These are phyloP conservation scores for Candida xyloterini DNA, from an alignment of 805 yeast genomes.

Conservation along the genomic window DNA sequence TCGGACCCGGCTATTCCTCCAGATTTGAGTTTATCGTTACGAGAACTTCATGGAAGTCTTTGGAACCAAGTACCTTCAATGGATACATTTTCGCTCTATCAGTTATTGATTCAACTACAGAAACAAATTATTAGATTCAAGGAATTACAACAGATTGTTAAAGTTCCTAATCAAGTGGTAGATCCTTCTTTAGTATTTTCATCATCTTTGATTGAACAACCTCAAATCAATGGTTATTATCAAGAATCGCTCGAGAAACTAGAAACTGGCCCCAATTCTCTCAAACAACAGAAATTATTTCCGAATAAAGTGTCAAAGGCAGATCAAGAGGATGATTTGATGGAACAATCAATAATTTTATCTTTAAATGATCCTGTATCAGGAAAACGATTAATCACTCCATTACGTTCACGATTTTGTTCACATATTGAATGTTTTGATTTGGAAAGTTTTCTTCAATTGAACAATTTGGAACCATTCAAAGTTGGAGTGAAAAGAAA, in stretches of 20 bases:
- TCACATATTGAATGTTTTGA: constrained; percentile 38
- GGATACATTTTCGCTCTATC: constrained; percentile 12
- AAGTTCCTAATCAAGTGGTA: not conserved
- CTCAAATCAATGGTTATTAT: no score
- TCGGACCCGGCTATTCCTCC: constrained; percentile 13
- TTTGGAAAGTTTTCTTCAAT: constrained; percentile 27
- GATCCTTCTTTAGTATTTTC: no score
- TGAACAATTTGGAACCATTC: constrained; percentile 30
- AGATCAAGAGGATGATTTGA: constrained; percentile 29
- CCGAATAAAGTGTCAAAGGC: not conserved
- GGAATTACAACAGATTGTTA: constrained; percentile 4
- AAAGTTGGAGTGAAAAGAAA: constrained; percentile 22
- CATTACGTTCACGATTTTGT: constrained; percentile 32
- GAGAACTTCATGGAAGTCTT: constrained; percentile 10
- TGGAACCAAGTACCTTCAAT: constrained; percentile 12
- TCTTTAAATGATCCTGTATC: constrained; percentile 34
- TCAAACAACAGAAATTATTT: constrained; percentile 5
- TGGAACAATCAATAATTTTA: constrained; percentile 28
- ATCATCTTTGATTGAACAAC: no score
- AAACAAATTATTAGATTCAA: constrained; percentile 9
- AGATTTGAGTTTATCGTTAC: constrained; percentile 7
- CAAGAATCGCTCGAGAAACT: no score
- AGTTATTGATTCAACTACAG: constrained; percentile 12
- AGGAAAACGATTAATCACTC: constrained; percentile 28
- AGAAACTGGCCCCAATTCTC: no score